Percentiles rank a stretch among this genome's conserved stretches.
Conservation (phyloP, 352 stramenopile genomes). For the Aphanomyces cochlioides region DNA sequence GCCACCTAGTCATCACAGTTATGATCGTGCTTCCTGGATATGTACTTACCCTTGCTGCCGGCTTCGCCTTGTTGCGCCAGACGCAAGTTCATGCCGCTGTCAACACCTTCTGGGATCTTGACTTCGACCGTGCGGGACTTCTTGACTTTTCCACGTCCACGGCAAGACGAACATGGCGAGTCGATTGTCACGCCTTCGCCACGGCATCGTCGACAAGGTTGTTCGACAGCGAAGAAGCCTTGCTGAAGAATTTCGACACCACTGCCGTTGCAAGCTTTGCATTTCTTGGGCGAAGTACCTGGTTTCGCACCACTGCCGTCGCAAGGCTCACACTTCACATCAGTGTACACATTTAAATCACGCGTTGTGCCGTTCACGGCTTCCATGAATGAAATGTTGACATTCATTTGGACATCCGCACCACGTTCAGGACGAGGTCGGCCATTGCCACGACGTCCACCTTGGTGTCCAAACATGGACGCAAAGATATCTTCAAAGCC, state of each 20-base stretch:
- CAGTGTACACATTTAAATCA: constrained; percentile 78
- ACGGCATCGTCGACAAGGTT: constrained; percentile 74
- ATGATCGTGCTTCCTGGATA: background rate
- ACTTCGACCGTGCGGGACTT: constrained; percentile 92
- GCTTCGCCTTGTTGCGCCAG: constrained; percentile 90
- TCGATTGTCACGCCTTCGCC: constrained; percentile 76
- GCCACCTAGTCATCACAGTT: constrained; percentile 59
- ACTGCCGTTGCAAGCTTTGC: constrained; percentile 72
- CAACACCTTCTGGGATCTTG: constrained; percentile 93
- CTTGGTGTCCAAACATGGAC: constrained; percentile 69
- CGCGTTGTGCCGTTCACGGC: constrained; percentile 90
- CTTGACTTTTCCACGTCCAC: constrained; percentile 73
- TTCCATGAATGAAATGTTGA: constrained; percentile 93
- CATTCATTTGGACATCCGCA: constrained; percentile 92
- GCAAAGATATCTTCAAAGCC: constrained; percentile 89
- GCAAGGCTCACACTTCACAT: constrained; percentile 76
- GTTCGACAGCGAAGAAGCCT: constrained; percentile 87
- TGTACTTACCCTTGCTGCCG: constrained; percentile 35
- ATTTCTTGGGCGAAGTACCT: constrained; percentile 77
- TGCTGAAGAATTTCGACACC: constrained; percentile 85
- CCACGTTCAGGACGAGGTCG: constrained; percentile 81
- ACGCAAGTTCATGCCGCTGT: constrained; percentile 94
- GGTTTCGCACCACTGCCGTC: constrained; percentile 77
- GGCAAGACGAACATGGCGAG: constrained; percentile 73
- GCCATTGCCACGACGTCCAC: constrained; percentile 48